Evolutionary conservation across 768 basidiomycete species (phyloP), one percentile per base, ranked within the genome.

Genomic region (Calocybe indica): DNA sequence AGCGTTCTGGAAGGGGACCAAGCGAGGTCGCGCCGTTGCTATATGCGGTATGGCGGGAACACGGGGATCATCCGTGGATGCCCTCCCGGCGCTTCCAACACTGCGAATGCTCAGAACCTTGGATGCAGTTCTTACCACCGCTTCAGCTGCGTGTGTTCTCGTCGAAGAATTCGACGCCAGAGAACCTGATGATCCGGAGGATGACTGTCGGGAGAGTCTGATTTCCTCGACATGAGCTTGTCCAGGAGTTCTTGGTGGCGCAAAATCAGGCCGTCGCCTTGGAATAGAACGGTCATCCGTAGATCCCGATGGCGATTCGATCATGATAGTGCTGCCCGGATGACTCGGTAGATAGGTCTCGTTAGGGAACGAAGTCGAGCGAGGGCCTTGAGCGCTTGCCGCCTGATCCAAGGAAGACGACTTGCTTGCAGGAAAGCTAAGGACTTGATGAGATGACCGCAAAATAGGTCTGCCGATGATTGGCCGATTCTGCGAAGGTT

Each of bases 1-100:
- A 11, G 82, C 79, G 51, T 77, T 78, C 6, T 81, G 85, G 58
- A 89, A 88, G 28, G 82, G 85, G 32, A 87, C 83, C 30, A 88
- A 62, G 31, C 83, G 76, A 32, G 85, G 83, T 10, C 76, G 74
- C 10, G 69, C 59, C 34, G 54, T 58, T 10, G 53, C 54, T 7
- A 58, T 59, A 34, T 58, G 68, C 14, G 62, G 58, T 1, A 61
- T 55, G 29, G 59, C 60, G 4, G 66, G 60, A 28, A 56, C 51
- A 52, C 53, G 62, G 50, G 58, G 73, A 58, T 55, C 70, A 55
- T 55, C 66, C 51, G 74, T 74, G 37, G 70, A 33, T 28, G 60
- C 64, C 52, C 63, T 62, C 5, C 61, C 66, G 43, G 73, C 22
- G 22, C 22, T 75, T 22, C 64, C 65, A n/a, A 62, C 66, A 50